These are phyloP conservation scores for Eucalyptus marginata DNA, from an alignment of 345 rosid genomes.

Conservation along the genomic window DNA sequence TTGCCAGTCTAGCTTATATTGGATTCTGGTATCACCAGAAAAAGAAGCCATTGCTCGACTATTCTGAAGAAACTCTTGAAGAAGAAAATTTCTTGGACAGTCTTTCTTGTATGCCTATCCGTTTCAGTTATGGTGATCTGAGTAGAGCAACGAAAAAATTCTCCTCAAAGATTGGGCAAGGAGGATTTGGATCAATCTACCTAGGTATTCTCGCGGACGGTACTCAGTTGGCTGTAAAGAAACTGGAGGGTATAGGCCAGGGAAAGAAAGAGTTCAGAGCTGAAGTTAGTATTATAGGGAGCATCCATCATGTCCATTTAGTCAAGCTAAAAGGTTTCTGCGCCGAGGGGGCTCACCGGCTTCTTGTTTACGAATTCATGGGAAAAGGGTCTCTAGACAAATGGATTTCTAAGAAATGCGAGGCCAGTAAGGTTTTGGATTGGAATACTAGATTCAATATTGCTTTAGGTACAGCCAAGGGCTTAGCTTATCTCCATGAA, in stretches of 20 bases:
- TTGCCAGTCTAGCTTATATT: conserved; percentile 10
- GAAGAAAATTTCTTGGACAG: conserved; percentile 12
- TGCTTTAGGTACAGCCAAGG: conserved; percentile 27
- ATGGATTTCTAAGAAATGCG: conserved; percentile 21
- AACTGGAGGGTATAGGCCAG: conserved; percentile 25
- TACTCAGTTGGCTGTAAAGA: conserved; percentile 18
- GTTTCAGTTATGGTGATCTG: conserved; percentile 18
- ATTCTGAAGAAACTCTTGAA: conserved; percentile 9
- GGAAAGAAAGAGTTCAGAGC: conserved; percentile 33
- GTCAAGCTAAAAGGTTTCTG: conserved; percentile 53
- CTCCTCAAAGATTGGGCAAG: conserved; percentile 24
- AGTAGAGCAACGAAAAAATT: conserved; percentile 18
- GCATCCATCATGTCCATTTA: conserved; percentile 33
- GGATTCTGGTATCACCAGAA: conserved; percentile 9
- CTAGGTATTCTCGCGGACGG: conserved; percentile 14
- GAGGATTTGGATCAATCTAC: conserved; percentile 36
- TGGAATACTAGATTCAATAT: conserved; percentile 28
- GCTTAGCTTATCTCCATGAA: conserved; percentile 36
- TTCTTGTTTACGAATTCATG: conserved; percentile 46
- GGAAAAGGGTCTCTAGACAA: conserved; percentile 32
- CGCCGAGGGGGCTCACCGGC: conserved; percentile 22
- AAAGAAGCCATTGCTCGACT: not conserved
- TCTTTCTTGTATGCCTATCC: conserved; percentile 10
- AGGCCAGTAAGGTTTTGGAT: conserved; percentile 4
- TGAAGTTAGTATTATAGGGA: conserved; percentile 34